Base-by-base conservation (phyloP, 257 asterid species). In the Eucommia ulmoides region DNA sequence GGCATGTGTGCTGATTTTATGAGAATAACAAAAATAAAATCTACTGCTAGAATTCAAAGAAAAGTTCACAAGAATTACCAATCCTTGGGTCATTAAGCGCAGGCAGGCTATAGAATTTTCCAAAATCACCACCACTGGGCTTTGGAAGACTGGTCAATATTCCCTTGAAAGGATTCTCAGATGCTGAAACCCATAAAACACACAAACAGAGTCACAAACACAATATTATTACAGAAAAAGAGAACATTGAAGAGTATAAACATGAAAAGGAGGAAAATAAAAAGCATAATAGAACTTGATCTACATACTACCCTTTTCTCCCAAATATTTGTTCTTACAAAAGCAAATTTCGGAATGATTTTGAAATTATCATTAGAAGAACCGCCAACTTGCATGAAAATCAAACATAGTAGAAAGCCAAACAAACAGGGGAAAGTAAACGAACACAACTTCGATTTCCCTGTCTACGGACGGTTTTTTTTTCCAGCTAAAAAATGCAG, bases 51-150 rank as follows among this genome's bases (percentile, higher is more conserved):
- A n/a, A n/a, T n/a, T n/a, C n/a, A n/a, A n/a, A n/a, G n/a, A n/a
- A n/a, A 42, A 24, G 22, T 9, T 22, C 2, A 15, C 8, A 7
- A 17, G 50, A 23, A 33, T 65, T 75, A 85, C 96, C 96, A 22
- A 85, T 79, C 70, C 96, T 75, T 7, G 92, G 88, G 72, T 85
- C 96, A 24, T 85, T 85, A 10, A 85, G 74, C 58, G 96, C 88
- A 48, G 96, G 83, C 50, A 85, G 76, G 70, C 96, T 85, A 61
- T 82, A 85, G 74, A 75, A 82, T 70, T 85, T 85, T 35, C 96
- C 96, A 26, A 85, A 85, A 69, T 85, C 96, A 44, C 96, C 96
- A 51, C 96, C 96, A 15, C 92, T 85, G 2, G 94, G 92, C 76
- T 85, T 85, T 24, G 94, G 96, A 49, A 85, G 92, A 45, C 71